Conservation (phyloP, 352 stramenopile genomes). For the Phytopythium litorale region DNA sequence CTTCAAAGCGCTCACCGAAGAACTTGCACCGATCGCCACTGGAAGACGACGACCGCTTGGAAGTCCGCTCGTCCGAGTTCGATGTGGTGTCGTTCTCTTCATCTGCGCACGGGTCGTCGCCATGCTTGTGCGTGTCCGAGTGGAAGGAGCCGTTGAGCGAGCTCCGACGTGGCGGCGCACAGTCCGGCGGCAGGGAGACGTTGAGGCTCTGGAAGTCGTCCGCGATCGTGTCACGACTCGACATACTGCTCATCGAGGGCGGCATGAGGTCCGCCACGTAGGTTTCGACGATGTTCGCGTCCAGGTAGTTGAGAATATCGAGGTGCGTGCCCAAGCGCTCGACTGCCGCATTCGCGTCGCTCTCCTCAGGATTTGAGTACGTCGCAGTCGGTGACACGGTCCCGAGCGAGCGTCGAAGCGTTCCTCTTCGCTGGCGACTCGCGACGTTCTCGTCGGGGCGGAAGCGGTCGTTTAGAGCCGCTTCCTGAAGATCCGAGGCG, state of each 20-base stretch:
- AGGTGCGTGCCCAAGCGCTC: slow-evolving; percentile 17
- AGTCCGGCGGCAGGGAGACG: slow-evolving; percentile 16
- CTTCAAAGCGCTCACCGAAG: slow-evolving; percentile 86
- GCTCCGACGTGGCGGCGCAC: slow-evolving; percentile 19
- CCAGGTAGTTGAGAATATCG: slow-evolving; percentile 53
- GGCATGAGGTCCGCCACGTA: slow-evolving; percentile 44
- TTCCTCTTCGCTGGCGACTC: slow-evolving; percentile 2
- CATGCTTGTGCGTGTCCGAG: slow-evolving; percentile 13
- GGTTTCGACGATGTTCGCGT: slow-evolving; percentile 39
- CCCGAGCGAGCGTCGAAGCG: neutral
- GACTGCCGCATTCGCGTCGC: slow-evolving; percentile 1
- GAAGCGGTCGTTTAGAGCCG: slow-evolving; percentile 16
- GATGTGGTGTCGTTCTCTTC: neutral
- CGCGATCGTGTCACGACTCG: slow-evolving; percentile 11
- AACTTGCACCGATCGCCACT: slow-evolving; percentile 25
- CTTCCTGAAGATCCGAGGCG: slow-evolving; percentile 22
- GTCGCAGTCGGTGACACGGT: neutral
- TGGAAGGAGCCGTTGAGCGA: slow-evolving; percentile 13
- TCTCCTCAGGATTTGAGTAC: neutral
- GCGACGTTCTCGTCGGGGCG: slow-evolving; percentile 5
- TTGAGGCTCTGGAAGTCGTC: slow-evolving; percentile 34
- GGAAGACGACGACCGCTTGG: slow-evolving; percentile 15
- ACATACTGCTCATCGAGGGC: slow-evolving; percentile 5
- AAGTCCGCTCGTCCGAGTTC: neutral
- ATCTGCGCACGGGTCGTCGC: slow-evolving; percentile 4